phyloP scores from a whole-genome alignment of 306 rosid species.

The Canavalia ensiformis region DNA sequence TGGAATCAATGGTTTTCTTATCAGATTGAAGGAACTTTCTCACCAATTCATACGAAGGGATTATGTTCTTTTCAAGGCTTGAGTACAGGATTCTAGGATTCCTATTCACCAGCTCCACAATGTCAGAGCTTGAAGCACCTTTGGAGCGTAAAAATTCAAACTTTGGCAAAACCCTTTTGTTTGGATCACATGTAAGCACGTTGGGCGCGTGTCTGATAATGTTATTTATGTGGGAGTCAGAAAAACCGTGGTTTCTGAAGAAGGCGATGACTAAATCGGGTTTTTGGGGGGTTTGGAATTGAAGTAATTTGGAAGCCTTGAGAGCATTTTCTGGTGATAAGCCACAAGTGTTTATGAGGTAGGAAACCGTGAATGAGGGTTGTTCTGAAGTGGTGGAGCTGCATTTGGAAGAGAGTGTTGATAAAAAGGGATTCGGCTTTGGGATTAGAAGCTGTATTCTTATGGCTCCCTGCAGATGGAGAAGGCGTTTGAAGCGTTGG shows the following conservation, averaged over 20 bases:
- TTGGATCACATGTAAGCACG: background rate
- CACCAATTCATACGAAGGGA: constrained; percentile 1
- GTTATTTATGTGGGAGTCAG: background rate
- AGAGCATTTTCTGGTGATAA: constrained; percentile 11
- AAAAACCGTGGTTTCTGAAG: constrained; percentile 2
- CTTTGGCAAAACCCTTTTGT: background rate
- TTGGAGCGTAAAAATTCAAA: constrained; percentile 3
- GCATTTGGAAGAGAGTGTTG: background rate
- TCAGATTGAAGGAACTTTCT: background rate
- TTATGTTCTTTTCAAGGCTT: background rate
- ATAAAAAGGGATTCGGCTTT: background rate
- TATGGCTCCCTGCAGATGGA: background rate
- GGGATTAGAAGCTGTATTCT: background rate
- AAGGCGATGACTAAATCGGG: constrained; percentile 4
- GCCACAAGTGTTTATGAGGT: background rate
- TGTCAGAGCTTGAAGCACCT: constrained; percentile 3
- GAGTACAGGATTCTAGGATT: background rate
- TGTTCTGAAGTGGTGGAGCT: background rate
- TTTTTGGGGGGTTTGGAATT: background rate
- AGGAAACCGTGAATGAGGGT: background rate
- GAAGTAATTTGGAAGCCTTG: background rate
- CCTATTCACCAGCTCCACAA: background rate
- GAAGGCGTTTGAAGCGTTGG: background rate
- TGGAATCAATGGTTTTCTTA: background rate
- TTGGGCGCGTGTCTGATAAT: background rate